Percentiles rank a stretch among this genome's conserved stretches.
Conservation (phyloP, 257 asterid genomes). For the Solanum lignicaule region DNA sequence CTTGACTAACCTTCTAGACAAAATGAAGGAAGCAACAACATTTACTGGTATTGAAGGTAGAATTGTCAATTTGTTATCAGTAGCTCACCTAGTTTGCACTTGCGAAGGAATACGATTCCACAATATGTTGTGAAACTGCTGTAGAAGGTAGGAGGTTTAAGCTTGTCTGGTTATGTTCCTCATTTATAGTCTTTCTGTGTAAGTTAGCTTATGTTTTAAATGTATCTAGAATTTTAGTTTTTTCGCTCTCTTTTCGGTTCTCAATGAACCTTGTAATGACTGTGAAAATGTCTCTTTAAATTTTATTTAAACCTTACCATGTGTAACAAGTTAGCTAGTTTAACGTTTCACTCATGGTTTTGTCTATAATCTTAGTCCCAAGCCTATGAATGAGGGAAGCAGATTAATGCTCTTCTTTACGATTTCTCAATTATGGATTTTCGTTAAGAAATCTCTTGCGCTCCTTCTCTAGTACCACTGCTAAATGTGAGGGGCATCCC, state of each 20-base stretch:
- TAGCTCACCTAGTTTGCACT: no score
- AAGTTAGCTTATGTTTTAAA: background rate
- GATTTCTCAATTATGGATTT: background rate
- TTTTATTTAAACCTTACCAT: background rate
- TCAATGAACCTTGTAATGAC: background rate
- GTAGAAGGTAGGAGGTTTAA: background rate
- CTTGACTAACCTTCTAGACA: no score
- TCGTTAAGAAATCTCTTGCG: background rate
- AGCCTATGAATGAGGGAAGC: background rate
- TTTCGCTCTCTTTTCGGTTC: background rate
- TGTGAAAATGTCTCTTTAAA: background rate
- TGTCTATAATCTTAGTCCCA: background rate
- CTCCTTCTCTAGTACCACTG: background rate
- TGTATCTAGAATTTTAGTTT: background rate
- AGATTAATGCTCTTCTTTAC: background rate
- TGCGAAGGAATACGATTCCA: no score
- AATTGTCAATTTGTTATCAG: no score
- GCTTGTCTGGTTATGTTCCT: background rate
- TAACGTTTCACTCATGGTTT: background rate
- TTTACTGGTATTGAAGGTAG: no score
- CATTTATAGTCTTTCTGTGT: background rate
- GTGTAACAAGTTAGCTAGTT: background rate
- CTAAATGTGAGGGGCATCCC: background rate
- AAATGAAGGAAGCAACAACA: no score
- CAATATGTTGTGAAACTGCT: background rate